These are phyloP conservation scores for Melaleuca quinquenervia DNA, from an alignment of 345 rosid genomes.

Conservation along the genomic window DNA sequence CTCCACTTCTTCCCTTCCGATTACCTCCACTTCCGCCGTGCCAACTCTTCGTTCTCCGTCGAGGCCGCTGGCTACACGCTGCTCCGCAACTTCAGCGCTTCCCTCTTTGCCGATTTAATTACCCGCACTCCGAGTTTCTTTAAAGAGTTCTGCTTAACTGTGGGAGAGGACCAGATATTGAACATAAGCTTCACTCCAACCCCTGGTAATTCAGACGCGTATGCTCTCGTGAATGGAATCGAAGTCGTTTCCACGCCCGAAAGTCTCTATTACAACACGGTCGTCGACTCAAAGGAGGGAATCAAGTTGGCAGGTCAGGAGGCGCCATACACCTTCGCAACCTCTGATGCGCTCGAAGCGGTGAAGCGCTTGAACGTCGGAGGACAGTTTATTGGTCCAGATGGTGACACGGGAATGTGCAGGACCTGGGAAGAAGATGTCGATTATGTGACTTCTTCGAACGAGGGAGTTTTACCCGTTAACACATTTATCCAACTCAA, in stretches of 20 bases:
- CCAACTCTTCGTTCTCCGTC: slow-evolving; percentile 13
- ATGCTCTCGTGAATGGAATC: slow-evolving; percentile 24
- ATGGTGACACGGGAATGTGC: slow-evolving; percentile 13
- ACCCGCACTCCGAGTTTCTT: neutral
- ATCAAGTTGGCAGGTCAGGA: fast-evolving
- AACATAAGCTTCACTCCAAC: slow-evolving; percentile 24
- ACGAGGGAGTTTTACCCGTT: neutral
- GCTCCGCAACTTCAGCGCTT: slow-evolving; percentile 13
- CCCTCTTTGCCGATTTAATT: neutral
- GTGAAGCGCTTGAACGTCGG: slow-evolving; percentile 24
- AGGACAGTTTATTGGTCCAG: neutral
- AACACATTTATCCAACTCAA: neutral
- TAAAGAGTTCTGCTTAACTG: neutral
- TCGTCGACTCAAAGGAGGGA: neutral
- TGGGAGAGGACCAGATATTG: neutral
- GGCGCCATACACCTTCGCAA: fast-evolving
- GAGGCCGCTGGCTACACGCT: slow-evolving; percentile 1
- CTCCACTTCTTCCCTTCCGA: slow-evolving; percentile 8
- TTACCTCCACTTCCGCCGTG: neutral
- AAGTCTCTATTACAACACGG: slow-evolving; percentile 1
- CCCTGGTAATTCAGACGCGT: neutral
- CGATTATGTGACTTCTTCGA: neutral
- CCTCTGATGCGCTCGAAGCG: neutral
- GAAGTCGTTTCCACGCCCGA: slow-evolving; percentile 28
- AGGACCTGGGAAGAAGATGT: slow-evolving; percentile 23